phyloP scores from a whole-genome alignment of 192 early-diverging fungal species.

The Rhizophagus clarus region DNA sequence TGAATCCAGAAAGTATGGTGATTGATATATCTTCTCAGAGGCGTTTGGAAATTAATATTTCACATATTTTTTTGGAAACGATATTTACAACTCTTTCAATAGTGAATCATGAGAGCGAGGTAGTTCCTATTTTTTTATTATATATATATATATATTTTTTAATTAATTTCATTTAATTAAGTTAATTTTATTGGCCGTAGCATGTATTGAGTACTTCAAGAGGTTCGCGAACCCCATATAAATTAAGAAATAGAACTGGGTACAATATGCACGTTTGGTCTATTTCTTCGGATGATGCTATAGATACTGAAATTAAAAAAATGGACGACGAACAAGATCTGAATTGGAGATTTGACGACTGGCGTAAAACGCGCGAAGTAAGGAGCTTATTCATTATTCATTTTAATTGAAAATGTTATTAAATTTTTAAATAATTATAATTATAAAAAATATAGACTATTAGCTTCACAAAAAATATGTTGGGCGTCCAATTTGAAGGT shows the following conservation, averaged over 20 bases:
- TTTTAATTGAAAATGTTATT: background rate
- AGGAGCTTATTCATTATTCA: conserved; percentile 1
- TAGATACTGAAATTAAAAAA: conserved; percentile 69
- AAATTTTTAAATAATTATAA: background rate
- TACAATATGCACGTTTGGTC: conserved; percentile 90
- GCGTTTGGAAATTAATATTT: conserved; percentile 83
- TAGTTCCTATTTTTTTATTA: background rate
- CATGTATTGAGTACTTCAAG: conserved; percentile 35
- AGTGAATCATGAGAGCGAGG: conserved; percentile 46
- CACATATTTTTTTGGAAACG: conserved; percentile 79
- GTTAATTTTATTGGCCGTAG: conserved; percentile 24
- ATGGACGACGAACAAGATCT: conserved; percentile 73
- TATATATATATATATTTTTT: no score
- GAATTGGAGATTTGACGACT: conserved; percentile 97
- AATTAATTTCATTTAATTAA: background rate
- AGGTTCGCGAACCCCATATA: conserved; percentile 67
- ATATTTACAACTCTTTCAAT: conserved; percentile 60
- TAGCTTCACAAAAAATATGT: conserved; percentile 62
- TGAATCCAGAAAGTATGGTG: conserved; percentile 43
- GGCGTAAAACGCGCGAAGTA: conserved; percentile 89
- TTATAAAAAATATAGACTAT: background rate
- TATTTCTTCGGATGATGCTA: conserved; percentile 57
- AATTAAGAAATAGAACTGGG: conserved; percentile 89
- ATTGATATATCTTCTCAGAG: conserved; percentile 73
- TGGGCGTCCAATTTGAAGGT: conserved; percentile 85